Conservation (phyloP, 441 rosid genomes). For the Iberis amara region DNA sequence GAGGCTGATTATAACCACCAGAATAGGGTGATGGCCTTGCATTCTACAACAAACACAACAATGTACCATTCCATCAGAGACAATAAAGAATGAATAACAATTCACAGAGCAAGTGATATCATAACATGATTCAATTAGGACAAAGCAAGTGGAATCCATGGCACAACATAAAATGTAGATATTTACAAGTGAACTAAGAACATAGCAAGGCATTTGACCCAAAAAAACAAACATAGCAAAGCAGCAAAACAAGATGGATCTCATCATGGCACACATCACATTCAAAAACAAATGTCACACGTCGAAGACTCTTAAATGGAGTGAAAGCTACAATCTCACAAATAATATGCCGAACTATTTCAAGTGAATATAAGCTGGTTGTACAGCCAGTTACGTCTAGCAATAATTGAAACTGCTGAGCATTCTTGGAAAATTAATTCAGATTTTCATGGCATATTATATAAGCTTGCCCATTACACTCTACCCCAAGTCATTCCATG, state of each 20-base stretch:
- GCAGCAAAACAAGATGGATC: neutral
- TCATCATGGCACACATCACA: neutral
- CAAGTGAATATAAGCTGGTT: slow-evolving; percentile 4
- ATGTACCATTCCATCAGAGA: slow-evolving; percentile 10
- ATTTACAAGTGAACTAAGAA: neutral
- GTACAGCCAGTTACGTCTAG: neutral
- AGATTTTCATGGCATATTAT: neutral
- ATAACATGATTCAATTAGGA: neutral
- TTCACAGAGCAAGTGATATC: slow-evolving; percentile 41
- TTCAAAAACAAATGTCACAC: neutral
- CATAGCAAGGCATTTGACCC: neutral
- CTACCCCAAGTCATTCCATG: slow-evolving; percentile 10
- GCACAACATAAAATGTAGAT: neutral
- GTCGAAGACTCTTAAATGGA: neutral
- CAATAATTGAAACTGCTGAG: neutral
- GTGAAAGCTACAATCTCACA: neutral
- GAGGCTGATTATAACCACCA: slow-evolving; percentile 58
- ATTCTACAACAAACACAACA: slow-evolving; percentile 35
- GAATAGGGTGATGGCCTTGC: slow-evolving; percentile 52
- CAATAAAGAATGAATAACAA: slow-evolving; percentile 26
- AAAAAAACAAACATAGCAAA: neutral
- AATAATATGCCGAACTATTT: neutral
- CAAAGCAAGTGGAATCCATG: neutral
- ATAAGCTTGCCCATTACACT: slow-evolving; percentile 1
- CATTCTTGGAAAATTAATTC: neutral